Evolutionary conservation across 306 rosid genomes (phyloP).

Genomic region (barrel medic (Medicago truncatula)): MtrunA17r5.0-ANR NC_053045.1:37235501-37236000

Average conservation of each 20-base stretch:
- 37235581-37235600: no score
- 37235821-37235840: neutral
- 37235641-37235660: neutral
- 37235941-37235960: constrained; percentile 46
- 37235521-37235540: no score
- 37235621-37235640: no score
- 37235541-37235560: no score
- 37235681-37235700: no score
- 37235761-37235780: no score
- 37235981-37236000: constrained; percentile 58
- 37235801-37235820: constrained; percentile 4
- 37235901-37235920: neutral
- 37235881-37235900: neutral
- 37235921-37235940: constrained; percentile 1
- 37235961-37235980: constrained; percentile 47
- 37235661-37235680: neutral
- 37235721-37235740: neutral
- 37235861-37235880: constrained; percentile 1
- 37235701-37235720: no score
- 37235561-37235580: no score
- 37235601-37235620: no score
- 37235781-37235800: no score
- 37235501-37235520: neutral
- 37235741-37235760: no score
- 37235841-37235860: neutral